Percentiles rank a stretch among this genome's conserved stretches.
These are phyloP conservation scores for Phytophthora melonis DNA, from an alignment of 352 stramenopile species.

Conservation along the genomic window DNA sequence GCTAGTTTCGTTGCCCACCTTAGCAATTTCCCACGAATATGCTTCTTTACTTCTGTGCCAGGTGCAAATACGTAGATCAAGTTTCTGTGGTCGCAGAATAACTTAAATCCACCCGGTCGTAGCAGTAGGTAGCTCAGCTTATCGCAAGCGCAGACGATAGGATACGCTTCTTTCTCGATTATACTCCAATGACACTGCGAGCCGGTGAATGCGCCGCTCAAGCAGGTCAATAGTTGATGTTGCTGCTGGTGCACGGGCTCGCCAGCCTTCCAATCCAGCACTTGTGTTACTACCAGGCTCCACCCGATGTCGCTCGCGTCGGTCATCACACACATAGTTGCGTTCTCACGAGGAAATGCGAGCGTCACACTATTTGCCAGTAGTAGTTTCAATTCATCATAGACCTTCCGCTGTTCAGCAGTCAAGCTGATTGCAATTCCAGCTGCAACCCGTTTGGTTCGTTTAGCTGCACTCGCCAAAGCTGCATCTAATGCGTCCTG, in stretches of 20 bases:
- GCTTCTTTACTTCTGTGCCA: neutral
- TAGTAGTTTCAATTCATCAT: neutral
- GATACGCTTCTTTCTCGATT: neutral
- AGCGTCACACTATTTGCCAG: neutral
- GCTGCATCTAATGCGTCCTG: neutral
- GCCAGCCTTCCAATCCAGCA: neutral
- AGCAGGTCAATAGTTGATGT: neutral
- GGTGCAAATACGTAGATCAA: neutral
- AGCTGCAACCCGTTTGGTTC: neutral
- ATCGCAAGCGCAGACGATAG: neutral
- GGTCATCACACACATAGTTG: neutral
- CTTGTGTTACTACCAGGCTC: neutral
- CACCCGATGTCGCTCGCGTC: neutral
- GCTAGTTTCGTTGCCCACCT: neutral
- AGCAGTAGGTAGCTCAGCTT: neutral
- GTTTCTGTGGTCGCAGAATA: neutral
- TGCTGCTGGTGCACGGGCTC: neutral
- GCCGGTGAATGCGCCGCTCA: neutral
- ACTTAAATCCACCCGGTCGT: neutral
- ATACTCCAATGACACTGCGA: neutral
- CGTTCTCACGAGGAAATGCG: neutral
- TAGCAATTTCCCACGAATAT: neutral
- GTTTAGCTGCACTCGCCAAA: neutral
- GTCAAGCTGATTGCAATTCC: neutral
- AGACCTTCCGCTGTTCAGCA: neutral